These are phyloP conservation scores for Quercus glauca DNA, from an alignment of 306 rosid species.

Conservation along the genomic window DNA sequence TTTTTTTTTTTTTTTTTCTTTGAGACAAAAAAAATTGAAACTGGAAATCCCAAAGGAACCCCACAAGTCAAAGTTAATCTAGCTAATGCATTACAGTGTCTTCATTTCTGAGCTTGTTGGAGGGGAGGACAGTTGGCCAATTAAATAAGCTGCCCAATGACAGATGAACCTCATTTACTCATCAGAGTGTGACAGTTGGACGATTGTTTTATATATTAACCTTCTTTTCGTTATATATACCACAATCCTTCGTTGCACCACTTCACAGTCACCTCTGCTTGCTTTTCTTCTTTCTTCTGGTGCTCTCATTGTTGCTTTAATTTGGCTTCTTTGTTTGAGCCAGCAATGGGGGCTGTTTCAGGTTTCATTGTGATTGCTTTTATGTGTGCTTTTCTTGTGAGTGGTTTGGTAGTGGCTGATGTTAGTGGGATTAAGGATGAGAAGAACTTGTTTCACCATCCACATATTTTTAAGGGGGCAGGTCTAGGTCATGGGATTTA, in stretches of 20 bases:
- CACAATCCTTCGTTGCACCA: neutral
- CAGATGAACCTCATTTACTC: conserved; percentile 47
- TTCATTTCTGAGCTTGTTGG: conserved; percentile 1
- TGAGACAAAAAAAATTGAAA: neutral
- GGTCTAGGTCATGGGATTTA: conserved; percentile 5
- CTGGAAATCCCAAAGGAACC: neutral
- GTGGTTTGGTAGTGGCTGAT: conserved; percentile 31
- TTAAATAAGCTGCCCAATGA: conserved; percentile 28
- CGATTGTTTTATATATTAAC: neutral
- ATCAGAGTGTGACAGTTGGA: conserved; percentile 28
- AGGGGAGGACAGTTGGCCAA: conserved; percentile 34
- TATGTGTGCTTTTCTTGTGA: conserved; percentile 20
- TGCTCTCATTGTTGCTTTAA: neutral
- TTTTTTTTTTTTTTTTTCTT: neutral
- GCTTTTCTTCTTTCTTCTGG: neutral
- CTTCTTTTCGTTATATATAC: conserved; percentile 18
- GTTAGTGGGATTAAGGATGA: conserved; percentile 19
- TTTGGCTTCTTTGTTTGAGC: neutral
- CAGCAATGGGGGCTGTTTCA: conserved; percentile 26
- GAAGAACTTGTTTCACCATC: conserved; percentile 27
- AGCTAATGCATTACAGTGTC: conserved; percentile 9
- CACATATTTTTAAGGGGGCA: conserved; percentile 16
- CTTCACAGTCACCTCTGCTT: neutral
- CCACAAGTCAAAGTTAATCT: conserved; percentile 22
- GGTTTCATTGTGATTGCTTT: conserved; percentile 13